Conservation (phyloP, 2,329 filamentous ascomycete genomes). For the Aspergillus sp. region DNA sequence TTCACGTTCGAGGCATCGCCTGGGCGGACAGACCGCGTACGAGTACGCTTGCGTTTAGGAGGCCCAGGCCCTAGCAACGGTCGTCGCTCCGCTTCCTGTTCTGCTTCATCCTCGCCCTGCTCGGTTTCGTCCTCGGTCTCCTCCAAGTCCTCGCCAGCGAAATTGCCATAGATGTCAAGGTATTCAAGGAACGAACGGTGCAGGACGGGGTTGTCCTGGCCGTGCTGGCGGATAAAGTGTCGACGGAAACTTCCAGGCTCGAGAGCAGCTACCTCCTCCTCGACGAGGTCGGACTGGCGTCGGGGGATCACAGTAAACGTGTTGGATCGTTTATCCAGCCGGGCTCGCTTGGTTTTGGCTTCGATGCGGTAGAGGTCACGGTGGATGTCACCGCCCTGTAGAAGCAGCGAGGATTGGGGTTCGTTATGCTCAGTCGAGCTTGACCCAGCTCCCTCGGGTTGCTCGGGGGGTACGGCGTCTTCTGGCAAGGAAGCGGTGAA, state of each 20-base stretch:
- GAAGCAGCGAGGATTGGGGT: conserved; percentile 64
- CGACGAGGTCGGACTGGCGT: conserved; percentile 23
- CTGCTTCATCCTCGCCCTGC: conserved; percentile 51
- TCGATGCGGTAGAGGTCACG: conserved; percentile 75
- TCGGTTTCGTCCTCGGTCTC: conserved; percentile 58
- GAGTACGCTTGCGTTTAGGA: conserved; percentile 56
- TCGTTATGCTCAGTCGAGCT: conserved; percentile 14
- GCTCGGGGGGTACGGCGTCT: conserved; percentile 3
- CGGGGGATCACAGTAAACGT: conserved; percentile 62
- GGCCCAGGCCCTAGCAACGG: conserved; percentile 60
- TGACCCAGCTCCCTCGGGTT: background rate
- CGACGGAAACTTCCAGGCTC: conserved; percentile 56
- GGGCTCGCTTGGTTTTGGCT: conserved; percentile 49
- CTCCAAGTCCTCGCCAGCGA: conserved; percentile 69
- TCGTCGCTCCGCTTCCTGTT: conserved; percentile 49
- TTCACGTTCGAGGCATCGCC: conserved; percentile 69
- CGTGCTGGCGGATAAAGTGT: conserved; percentile 47
- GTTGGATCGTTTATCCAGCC: conserved; percentile 57
- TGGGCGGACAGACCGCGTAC: conserved; percentile 47
- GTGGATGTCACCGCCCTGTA: conserved; percentile 77
- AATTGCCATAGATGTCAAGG: conserved; percentile 71
- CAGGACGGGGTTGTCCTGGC: conserved; percentile 14
- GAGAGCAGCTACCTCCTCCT: conserved; percentile 45
- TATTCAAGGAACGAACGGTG: conserved; percentile 66
- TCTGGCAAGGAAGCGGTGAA: conserved; percentile 22